Base-by-base conservation (phyloP, 495 filamentous ascomycete genomes). In the Lasiosphaeris hirsuta region DNA sequence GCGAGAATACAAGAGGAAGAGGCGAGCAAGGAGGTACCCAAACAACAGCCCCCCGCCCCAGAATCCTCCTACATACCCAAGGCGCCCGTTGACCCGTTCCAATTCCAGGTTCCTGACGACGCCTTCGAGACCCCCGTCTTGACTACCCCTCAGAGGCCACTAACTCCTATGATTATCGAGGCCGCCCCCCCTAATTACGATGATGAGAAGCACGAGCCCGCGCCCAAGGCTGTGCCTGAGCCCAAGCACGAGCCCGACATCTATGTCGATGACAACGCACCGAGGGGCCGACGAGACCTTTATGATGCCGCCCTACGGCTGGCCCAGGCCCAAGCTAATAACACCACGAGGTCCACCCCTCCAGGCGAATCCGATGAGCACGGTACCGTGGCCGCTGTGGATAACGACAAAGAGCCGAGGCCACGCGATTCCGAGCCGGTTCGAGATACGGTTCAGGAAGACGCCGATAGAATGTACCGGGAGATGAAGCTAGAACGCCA, bases 381-480 rank as follows among this genome's bases (percentile, higher is more conserved):
- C 69, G 15, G 66, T 18, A 72, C 72, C 0, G 63, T 72, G 23
- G 63, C 72, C 14, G 69, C 66, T 3, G 72, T 73, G 38, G 66
- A 73, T 47, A 64, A 63, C 14, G 61, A 52, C 14, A 51, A 63
- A 10, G 57, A 61, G 9, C 44, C 41, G 7, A 54, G 64, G 39
- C 58, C 51, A 43, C 58, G 66, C 9, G 66, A 73, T 30, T 48
- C 53, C 7, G 67, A 69, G 44, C 69, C 62, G 17, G 63, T 68
- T 9, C 67, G 60, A 46, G 76, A 82, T 56, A 60, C 57, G 11
- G 68, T 82, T 13, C 76, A 75, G 61, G 76, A 75, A 56, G 77
- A 78, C 49, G 81, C 81, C 43, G 67, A 82, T 62, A 65, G 74
- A 35, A 69, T 69, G 19, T 83, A 82, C 48, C 78, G 80, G 48